phyloP scores from a whole-genome alignment of 176 grass and related monocot genomes.

The Bonia amplexicaulis region DNA sequence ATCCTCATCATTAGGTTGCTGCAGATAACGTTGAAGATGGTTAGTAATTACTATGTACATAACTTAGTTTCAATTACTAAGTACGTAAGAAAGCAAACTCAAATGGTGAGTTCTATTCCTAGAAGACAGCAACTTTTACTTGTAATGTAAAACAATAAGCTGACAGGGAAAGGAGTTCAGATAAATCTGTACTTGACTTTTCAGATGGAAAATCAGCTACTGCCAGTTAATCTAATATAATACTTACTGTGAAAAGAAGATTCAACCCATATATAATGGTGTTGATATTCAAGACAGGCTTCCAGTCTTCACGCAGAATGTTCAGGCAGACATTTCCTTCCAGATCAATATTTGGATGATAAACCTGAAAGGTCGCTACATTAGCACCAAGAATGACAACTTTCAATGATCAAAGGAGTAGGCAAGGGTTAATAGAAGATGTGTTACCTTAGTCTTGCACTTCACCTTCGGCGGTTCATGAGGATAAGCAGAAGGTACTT shows the following conservation, averaged over 20 bases:
- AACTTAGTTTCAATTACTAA: not conserved
- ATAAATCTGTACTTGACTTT: not conserved
- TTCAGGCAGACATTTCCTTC: constrained; percentile 80
- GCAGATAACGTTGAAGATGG: not conserved
- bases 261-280: constrained; percentile 67
- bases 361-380: constrained; percentile 41
- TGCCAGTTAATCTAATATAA: not conserved
- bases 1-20: constrained; percentile 80
- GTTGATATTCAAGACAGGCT: constrained; percentile 72
- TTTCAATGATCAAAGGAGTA: not conserved
- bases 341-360: constrained; percentile 81
- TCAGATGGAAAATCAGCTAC: not conserved
- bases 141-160: not conserved
- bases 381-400: constrained; percentile 13
- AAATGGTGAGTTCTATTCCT: not conserved
- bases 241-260: constrained; percentile 63
- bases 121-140: not conserved
- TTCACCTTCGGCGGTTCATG: constrained; percentile 71
- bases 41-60: not conserved
- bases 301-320: constrained; percentile 77
- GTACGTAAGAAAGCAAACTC: not conserved
- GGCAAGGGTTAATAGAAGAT: not conserved
- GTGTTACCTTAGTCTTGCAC: constrained; percentile 68
- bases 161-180: not conserved
- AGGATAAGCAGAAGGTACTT: constrained; percentile 65